These are phyloP conservation scores for Neurospora sp. DNA, from an alignment of 495 filamentous ascomycete genomes.

Conservation along the genomic window DNA sequence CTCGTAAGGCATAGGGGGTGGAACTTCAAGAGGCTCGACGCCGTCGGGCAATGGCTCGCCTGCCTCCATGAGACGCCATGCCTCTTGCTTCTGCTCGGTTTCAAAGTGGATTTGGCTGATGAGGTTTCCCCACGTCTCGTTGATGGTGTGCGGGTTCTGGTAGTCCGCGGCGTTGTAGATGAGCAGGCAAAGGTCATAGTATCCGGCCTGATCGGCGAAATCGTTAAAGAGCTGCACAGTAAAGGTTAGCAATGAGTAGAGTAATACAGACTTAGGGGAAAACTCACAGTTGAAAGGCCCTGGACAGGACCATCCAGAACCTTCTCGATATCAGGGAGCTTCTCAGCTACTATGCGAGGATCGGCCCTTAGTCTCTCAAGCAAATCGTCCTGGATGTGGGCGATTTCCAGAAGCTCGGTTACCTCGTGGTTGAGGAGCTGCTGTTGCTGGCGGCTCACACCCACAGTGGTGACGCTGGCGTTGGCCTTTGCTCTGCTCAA, in stretches of 20 bases:
- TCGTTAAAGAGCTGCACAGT: slow-evolving; percentile 68
- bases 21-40: slow-evolving; percentile 5
- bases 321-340: slow-evolving; percentile 47
- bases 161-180: slow-evolving; percentile 86
- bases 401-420: slow-evolving; percentile 79
- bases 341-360: slow-evolving; percentile 48
- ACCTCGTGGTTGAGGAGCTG: slow-evolving; percentile 73
- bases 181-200: slow-evolving; percentile 83
- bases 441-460: slow-evolving; percentile 61
- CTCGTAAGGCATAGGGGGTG: slow-evolving; percentile 60
- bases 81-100: slow-evolving; percentile 40
- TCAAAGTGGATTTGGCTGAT: slow-evolving; percentile 59
- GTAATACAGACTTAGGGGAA: neutral
- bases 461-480: slow-evolving; percentile 62
- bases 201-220: slow-evolving; percentile 78
- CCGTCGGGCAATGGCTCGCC: slow-evolving; percentile 8
- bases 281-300: slow-evolving; percentile 60
- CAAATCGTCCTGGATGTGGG: slow-evolving; percentile 89
- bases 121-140: slow-evolving; percentile 72
- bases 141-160: slow-evolving; percentile 72
- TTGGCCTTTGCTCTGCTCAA: slow-evolving; percentile 81
- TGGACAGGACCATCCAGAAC: slow-evolving; percentile 66
- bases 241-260: slow-evolving; percentile 17
- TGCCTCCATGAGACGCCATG: slow-evolving; percentile 14
- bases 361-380: slow-evolving; percentile 71